Evolutionary conservation across 129 eudicot genomes (phyloP).

Genomic region (Gnaphalium uliginosum): DNA sequence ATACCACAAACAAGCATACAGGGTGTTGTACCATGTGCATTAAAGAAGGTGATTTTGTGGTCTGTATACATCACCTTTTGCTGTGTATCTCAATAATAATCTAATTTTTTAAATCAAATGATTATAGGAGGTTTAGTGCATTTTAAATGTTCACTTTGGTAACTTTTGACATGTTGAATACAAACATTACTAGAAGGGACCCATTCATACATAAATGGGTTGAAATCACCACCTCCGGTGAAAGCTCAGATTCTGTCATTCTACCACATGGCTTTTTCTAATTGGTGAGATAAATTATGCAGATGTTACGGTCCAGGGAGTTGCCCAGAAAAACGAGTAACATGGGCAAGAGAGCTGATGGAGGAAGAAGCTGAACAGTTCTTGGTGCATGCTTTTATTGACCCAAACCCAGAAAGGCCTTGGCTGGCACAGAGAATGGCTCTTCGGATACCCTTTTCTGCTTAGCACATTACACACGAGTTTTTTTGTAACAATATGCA

Average conservation of each 20-base stretch:
- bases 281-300: slow-evolving; percentile 18
- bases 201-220: neutral
- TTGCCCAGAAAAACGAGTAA: slow-evolving; percentile 63
- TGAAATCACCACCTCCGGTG: neutral
- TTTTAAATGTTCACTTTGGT: neutral
- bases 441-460: slow-evolving; percentile 72
- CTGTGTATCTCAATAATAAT: neutral
- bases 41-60: neutral
- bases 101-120: neutral
- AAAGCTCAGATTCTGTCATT: neutral
- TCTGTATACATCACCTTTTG: neutral
- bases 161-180: neutral
- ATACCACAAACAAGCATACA: neutral
- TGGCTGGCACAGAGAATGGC: slow-evolving; percentile 88
- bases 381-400: slow-evolving; percentile 65
- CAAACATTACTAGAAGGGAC: neutral
- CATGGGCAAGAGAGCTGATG: slow-evolving; percentile 87
- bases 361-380: slow-evolving; percentile 85
- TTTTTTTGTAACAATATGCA: neutral
- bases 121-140: neutral
- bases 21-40: neutral
- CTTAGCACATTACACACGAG: slow-evolving; percentile 29
- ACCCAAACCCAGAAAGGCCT: slow-evolving; percentile 72
- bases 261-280: neutral
- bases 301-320: slow-evolving; percentile 92